Percentiles rank a stretch among this genome's conserved stretches.
phyloP scores from a whole-genome alignment of 495 filamentous ascomycete genomes.

The Penicillium verhagenii region DNA sequence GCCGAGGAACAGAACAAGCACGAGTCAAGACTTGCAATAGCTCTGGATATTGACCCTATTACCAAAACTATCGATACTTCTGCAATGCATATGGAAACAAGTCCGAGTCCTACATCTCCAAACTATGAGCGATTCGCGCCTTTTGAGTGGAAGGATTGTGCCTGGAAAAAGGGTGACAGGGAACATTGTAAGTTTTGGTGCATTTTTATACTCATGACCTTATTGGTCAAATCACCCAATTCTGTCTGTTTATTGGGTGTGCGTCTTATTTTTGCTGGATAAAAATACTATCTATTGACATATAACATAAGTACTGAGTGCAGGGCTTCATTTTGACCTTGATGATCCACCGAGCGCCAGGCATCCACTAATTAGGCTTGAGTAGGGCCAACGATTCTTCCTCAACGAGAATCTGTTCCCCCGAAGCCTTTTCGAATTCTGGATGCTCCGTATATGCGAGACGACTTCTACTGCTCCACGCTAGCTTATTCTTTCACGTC shows the following conservation, averaged over 20 bases:
- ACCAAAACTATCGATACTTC: constrained; percentile 54
- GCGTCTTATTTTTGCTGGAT: neutral
- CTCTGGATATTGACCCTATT: constrained; percentile 75
- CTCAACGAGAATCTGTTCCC: constrained; percentile 48
- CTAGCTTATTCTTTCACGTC: constrained; percentile 77
- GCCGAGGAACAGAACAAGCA: constrained; percentile 65
- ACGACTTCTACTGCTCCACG: constrained; percentile 94
- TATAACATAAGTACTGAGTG: neutral
- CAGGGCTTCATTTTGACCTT: neutral
- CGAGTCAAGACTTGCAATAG: constrained; percentile 74
- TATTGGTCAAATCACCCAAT: neutral
- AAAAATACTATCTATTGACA: neutral
- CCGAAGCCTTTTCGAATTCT: constrained; percentile 80
- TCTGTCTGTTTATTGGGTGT: neutral
- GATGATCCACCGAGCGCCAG: neutral
- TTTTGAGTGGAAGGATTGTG: constrained; percentile 56
- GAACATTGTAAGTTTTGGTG: constrained; percentile 46
- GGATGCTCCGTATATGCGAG: constrained; percentile 81
- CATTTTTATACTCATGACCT: neutral
- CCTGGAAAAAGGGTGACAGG: constrained; percentile 55
- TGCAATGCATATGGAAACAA: constrained; percentile 15
- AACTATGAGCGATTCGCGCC: constrained; percentile 35
- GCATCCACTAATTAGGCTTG: constrained; percentile 11
- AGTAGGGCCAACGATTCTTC: constrained; percentile 23
- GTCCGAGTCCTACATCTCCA: constrained; percentile 28